Base-by-base conservation (phyloP, 495 filamentous ascomycete species). In the Physcia stellaris region DNA sequence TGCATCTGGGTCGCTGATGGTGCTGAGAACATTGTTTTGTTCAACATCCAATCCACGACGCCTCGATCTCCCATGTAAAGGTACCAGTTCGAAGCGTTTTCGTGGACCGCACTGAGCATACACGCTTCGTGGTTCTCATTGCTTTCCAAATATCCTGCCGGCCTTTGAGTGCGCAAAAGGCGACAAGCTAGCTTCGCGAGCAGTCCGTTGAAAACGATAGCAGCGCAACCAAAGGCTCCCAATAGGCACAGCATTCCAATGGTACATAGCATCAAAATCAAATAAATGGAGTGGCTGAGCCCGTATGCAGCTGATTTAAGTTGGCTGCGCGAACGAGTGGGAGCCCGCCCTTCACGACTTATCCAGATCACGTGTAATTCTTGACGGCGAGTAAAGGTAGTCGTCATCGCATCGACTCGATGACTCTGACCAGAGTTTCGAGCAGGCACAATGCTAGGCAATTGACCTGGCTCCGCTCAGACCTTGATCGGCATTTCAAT, bases 61-160 rank as follows among this genome's bases (percentile, higher is more conserved):
- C 47, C 47, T 4, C 43, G 39, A 34, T 50, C 47, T 32, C 47
- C 47, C 4, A 39, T 40, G 24, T 43, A 50, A 6, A 50, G 27
- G 18, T 43, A 47, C 47, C 47, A 50, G 5, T 34, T 43, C 21
- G 26, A 15, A 1, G 41, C 22, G 29, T 48, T 48, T n/a, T 44
- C 37, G 24, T 45, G 41, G 4, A 41, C 32, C 5, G 36, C 37
- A 24, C 20, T 34, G 10, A 48, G 37, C 46, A 48, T 48, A 26
- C 46, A 48, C 17, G 46, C 46, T 7, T 45, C 41, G 20, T 48
- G 46, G 27, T 38, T 45, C 21, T 48, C 46, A 22, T 41, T 45
- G 18, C 19, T 48, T 16, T 32, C 26, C 2, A 45, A 33, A 16
- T 44, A 45, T 13, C 21, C 23, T 11, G 12, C 6, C n/a, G 41